Base-by-base conservation (phyloP, 345 rosid genomes). In the Pseudoturritis turrita region DNA sequence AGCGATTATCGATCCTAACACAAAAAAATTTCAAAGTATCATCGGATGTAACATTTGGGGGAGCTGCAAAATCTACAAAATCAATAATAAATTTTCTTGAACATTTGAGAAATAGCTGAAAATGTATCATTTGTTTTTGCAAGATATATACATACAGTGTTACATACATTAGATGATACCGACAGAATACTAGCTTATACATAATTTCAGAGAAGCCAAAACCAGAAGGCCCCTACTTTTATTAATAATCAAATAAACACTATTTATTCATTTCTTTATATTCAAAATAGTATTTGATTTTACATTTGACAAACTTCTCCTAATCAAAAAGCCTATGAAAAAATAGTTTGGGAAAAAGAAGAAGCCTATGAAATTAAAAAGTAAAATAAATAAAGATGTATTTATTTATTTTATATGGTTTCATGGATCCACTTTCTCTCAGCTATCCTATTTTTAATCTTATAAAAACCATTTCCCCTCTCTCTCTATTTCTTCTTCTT, bases 361-460 rank as follows among this genome's bases (percentile, higher is more conserved):
- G 1, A 43, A 68, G 56, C 29, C 78, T 68, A 69, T 3, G 14
- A 14, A 62, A 7, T 13, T 12, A 6, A 23, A 56, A n/a, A 26
- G 7, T 31, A n/a, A 35, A 5, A 8, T 10, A 46, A 21, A 44
- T 6, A 44, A 51, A 44, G 5, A 44, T 33, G 40, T 50, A 8
- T 18, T 10, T 35, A 41, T 23, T 51, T 31, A 22, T 76, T 43
- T n/a, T 62, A 70, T 69, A 62, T 29, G 6, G 59, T 61, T 57
- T 68, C 43, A 63, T 61, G 70, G 79, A 76, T 54, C 71, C 61
- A 55, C 23, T 76, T 69, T 76, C 74, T 67, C 69, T 69, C 49
- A 67, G 47, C 47, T 52, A 15, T 46, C n/a, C n/a, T n/a, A 35
- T 50, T 13, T 35, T 55, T 15, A 65, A 45, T 65, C 47, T 35